Percentiles rank a stretch among this genome's conserved stretches.
Conservation (phyloP, 257 asterid genomes). For the Cruciata laevipes region DNA sequence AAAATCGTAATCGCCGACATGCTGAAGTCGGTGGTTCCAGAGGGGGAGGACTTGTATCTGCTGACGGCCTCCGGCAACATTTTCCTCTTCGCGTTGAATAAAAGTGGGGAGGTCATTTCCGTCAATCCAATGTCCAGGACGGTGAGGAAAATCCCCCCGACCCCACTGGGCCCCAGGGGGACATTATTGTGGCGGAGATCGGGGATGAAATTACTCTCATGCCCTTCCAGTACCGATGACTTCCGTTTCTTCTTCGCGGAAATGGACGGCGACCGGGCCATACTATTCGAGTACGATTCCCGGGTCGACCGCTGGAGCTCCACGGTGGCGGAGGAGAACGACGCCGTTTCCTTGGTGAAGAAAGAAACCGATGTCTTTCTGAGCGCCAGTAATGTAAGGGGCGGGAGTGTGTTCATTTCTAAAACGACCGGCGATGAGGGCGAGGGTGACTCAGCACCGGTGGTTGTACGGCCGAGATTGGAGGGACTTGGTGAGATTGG, state of each 20-base stretch:
- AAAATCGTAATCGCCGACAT: constrained; percentile 24
- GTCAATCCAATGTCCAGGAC: constrained; percentile 28
- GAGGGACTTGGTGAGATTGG: background rate
- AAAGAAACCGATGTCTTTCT: constrained; percentile 14
- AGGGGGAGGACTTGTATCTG: constrained; percentile 38
- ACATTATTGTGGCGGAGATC: constrained; percentile 42
- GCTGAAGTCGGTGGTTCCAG: constrained; percentile 31
- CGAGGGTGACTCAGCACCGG: constrained; percentile 7
- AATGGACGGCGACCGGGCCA: constrained; percentile 16
- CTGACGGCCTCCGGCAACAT: constrained; percentile 37
- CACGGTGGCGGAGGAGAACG: constrained; percentile 16
- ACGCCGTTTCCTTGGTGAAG: background rate
- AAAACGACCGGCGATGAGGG: constrained; percentile 8
- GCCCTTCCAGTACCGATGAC: constrained; percentile 15
- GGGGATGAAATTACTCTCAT: constrained; percentile 32
- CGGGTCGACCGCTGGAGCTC: constrained; percentile 22
- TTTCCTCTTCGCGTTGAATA: constrained; percentile 37
- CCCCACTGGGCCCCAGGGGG: constrained; percentile 43
- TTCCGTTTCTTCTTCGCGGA: constrained; percentile 36
- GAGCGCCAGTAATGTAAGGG: constrained; percentile 29
- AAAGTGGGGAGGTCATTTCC: constrained; percentile 33
- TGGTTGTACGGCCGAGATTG: constrained; percentile 29
- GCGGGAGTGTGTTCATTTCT: constrained; percentile 27
- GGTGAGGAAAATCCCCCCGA: constrained; percentile 33
- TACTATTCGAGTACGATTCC: constrained; percentile 32